Conservation (phyloP, 2,329 filamentous ascomycete species). For the Emmonsiellopsis sp. region DNA sequence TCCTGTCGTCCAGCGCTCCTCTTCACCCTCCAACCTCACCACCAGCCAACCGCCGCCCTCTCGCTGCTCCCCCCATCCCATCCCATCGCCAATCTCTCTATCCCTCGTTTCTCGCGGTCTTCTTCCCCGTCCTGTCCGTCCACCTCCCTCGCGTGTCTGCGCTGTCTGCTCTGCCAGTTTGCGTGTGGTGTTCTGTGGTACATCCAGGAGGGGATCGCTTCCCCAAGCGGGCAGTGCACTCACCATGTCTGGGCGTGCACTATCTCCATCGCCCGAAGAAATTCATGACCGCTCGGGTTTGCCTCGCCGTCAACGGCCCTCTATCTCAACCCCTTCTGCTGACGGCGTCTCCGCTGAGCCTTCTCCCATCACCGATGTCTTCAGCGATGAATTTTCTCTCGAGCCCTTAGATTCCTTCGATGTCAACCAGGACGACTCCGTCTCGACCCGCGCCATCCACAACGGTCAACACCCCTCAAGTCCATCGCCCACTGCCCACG, state of each 20-base stretch:
- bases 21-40: background rate
- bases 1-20: background rate
- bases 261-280: slow-evolving; percentile 17
- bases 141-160: background rate
- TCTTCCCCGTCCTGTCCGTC: background rate
- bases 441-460: slow-evolving; percentile 21
- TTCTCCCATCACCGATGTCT: slow-evolving; percentile 34
- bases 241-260: slow-evolving; percentile 32
- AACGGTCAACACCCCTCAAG: slow-evolving; percentile 21
- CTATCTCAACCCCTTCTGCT: background rate
- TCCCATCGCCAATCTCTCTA: slow-evolving; percentile 7
- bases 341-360: slow-evolving; percentile 1
- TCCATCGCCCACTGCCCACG: background rate
- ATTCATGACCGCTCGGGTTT: background rate
- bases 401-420: slow-evolving; percentile 25
- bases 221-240: slow-evolving; percentile 12
- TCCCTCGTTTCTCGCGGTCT: background rate
- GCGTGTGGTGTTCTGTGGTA: slow-evolving; percentile 1
- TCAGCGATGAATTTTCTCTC: slow-evolving; percentile 40
- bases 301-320: slow-evolving; percentile 15
- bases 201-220: slow-evolving; percentile 4
- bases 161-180: background rate
- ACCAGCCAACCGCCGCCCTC: slow-evolving; percentile 9
- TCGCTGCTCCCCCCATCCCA: slow-evolving; percentile 6
- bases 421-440: background rate